Conservation (phyloP, 23 red algal species). For the Gracilaria caudata region DNA sequence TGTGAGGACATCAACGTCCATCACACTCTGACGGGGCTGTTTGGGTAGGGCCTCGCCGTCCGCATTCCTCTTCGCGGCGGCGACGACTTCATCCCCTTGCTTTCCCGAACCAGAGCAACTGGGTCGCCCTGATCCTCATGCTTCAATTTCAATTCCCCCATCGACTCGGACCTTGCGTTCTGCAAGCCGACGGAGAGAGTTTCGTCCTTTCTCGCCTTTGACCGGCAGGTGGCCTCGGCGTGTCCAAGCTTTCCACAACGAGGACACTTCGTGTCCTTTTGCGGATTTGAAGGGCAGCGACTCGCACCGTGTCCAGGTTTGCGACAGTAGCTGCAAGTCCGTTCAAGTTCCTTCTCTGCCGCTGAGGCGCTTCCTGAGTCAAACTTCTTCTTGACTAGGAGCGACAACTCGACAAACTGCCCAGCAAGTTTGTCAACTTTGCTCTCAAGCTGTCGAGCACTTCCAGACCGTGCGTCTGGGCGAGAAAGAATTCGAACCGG, state of each 20-base stretch:
- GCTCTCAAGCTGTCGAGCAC: too few species aligned
- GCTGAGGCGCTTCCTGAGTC: background rate
- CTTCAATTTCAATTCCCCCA: background rate
- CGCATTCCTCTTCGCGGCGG: background rate
- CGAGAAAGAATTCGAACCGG: background rate
- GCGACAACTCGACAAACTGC: background rate
- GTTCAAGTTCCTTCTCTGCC: too few species aligned
- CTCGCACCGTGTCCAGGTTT: background rate
- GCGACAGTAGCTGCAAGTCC: background rate
- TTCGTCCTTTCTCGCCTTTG: background rate
- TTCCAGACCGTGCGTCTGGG: too few species aligned
- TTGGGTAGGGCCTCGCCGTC: background rate
- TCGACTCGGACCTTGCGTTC: background rate
- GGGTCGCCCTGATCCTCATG: background rate
- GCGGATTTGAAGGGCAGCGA: background rate
- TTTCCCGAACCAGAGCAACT: background rate
- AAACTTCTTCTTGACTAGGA: background rate
- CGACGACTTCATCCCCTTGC: background rate
- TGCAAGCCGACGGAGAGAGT: background rate
- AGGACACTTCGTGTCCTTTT: background rate
- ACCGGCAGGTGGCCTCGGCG: background rate
- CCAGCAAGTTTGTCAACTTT: background rate
- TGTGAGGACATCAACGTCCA: background rate
- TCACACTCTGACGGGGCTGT: background rate
- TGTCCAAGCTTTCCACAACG: background rate